A percentile compares a stretch with the other conserved stretches of the same genome.
These are phyloP conservation scores for Elongisporangium undulatum DNA, from an alignment of 352 stramenopile species.

Conservation along the genomic window DNA sequence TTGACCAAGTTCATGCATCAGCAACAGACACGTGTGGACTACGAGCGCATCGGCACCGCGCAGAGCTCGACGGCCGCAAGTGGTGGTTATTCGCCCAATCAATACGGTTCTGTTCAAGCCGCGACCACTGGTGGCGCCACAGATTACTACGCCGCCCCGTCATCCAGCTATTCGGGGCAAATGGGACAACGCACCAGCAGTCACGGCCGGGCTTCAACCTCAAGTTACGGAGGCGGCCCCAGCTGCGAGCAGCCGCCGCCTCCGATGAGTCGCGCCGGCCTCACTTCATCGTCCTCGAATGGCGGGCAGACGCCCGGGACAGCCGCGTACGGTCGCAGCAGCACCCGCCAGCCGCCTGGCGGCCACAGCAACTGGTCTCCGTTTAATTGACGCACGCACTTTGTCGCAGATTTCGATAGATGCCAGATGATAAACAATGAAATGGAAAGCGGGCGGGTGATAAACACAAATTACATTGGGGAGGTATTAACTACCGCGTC, in stretches of 20 bases:
- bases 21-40: slow-evolving; percentile 19
- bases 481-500: background rate
- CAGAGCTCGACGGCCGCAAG: slow-evolving; percentile 5
- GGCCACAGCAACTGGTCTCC: slow-evolving; percentile 61
- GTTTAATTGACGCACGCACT: slow-evolving; percentile 13
- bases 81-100: background rate
- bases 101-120: background rate
- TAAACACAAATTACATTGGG: background rate
- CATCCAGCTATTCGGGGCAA: background rate
- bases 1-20: slow-evolving; percentile 74
- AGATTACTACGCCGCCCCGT: background rate
- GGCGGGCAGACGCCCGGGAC: slow-evolving; percentile 6
- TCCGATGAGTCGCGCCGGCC: background rate
- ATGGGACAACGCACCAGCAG: background rate
- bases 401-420: background rate
- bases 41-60: slow-evolving; percentile 15
- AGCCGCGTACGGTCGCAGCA: slow-evolving; percentile 6
- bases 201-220: background rate
- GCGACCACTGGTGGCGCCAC: background rate
- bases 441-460: background rate
- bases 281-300: background rate
- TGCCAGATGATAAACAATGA: background rate
- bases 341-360: slow-evolving; percentile 48
- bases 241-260: background rate
- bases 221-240: background rate